These are phyloP conservation scores for Tubosaeta sp. DNA, from an alignment of 768 basidiomycete genomes.

Conservation along the genomic window DNA sequence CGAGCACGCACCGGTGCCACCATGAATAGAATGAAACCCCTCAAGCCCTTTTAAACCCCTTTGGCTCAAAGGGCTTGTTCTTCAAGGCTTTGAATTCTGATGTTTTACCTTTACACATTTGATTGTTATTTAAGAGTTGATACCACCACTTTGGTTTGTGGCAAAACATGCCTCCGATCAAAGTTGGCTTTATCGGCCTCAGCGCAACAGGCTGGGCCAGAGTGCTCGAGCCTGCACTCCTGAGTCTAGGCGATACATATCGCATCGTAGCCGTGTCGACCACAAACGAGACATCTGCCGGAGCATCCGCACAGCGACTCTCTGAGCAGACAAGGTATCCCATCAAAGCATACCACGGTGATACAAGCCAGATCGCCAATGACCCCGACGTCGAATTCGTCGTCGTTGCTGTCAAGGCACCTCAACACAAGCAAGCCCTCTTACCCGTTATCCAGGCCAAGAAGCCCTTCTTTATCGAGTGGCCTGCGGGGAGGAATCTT, in stretches of 20 bases:
- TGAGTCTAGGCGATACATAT: constrained; percentile 8
- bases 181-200: constrained; percentile 9
- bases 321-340: constrained; percentile 1
- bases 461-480: constrained; percentile 12
- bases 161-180: not conserved
- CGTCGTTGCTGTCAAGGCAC: constrained; percentile 10
- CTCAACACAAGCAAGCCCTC: constrained; percentile 5
- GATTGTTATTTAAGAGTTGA: no score
- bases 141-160: no score
- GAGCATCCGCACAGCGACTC: constrained; percentile 5
- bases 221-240: constrained; percentile 6
- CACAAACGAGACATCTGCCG: constrained; percentile 7
- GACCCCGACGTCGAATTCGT: constrained; percentile 14
- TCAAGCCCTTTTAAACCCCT: no score
- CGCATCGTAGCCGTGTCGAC: constrained; percentile 11
- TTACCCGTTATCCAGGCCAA: constrained; percentile 12
- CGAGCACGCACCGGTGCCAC: no score
- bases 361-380: constrained; percentile 11
- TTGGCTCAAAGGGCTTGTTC: no score
- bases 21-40: no score
- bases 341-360: constrained; percentile 10
- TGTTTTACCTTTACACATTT: no score
- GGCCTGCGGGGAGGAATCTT: constrained; percentile 9
- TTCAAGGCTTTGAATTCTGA: no score
- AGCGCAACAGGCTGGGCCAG: constrained; percentile 4